Evolutionary conservation across 768 basidiomycete genomes (phyloP), one percentile per base, ranked within the genome.

Genomic region (Boletus tylopilopsis): DNA sequence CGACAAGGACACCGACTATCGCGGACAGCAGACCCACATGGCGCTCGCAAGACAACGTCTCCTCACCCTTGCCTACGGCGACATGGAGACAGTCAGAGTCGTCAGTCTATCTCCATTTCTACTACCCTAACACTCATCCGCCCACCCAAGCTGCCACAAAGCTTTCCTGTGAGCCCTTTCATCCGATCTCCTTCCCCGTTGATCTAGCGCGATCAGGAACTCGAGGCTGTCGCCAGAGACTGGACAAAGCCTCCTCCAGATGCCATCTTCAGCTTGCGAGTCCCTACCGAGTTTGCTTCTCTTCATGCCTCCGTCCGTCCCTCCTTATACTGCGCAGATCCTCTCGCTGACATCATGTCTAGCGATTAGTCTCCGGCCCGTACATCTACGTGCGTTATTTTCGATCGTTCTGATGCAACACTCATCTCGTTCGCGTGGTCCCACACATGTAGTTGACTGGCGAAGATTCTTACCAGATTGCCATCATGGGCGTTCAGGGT

Each of bases 201-300:
- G 19, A 48, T 33, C 39, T 46, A 46, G 34, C 24, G 7, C 21
- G 52, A 39, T 15, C 47, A 93, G 90, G 90, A 93, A 68, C 80
- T 91, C 21, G 87, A 90, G 57, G 79, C 76, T 23, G 76, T 86
- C 40, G 90, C 89, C 11, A 76, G 86, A 62, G 87, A 90, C 49
- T 93, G 90, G 90, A 81, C 84, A 22, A 90, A 89, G 60, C 89
- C 90, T 12, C 88, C 90, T 15, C 87, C 89, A 45, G 87, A 86
- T 64, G 85, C 80, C 34, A 68, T 76, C 38, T 88, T 92, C 72
- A 76, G 77, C 54, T 71, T 93, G 49, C 86, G 90, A 22, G 81
- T 92, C 0, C 90, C 90, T 2, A 84, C 89, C n/a, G 90, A 93
- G 67, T 91, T 79, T 68, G 90, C 87, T 2, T 90, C 90, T 23